These are phyloP conservation scores for Purpureocillium takamizusanense DNA, from an alignment of 2,329 filamentous ascomycete genomes.

Conservation along the genomic window DNA sequence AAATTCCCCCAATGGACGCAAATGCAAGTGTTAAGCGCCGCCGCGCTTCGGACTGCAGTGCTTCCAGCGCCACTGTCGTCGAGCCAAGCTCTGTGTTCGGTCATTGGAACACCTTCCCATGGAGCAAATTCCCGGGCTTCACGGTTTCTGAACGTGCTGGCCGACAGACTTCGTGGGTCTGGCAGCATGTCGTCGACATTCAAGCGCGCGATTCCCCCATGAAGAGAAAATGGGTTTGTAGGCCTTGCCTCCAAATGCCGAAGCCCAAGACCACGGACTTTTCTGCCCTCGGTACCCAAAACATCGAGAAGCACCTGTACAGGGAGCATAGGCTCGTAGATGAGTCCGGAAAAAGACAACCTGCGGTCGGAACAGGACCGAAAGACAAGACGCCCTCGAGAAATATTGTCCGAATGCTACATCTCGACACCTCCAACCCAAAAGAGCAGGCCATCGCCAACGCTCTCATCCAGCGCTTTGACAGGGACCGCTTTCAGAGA, in stretches of 20 bases:
- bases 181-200: background rate
- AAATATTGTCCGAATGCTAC: background rate
- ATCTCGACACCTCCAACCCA: background rate
- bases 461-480: conserved; percentile 2
- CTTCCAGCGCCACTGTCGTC: too few species aligned
- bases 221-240: conserved; percentile 3
- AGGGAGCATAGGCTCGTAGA: conserved; percentile 1
- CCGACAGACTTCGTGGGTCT: too few species aligned
- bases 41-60: too few species aligned
- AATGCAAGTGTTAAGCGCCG: too few species aligned
- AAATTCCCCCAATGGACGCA: too few species aligned
- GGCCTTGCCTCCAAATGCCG: background rate
- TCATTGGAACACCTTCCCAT: too few species aligned
- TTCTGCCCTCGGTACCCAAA: conserved; percentile 1
- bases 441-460: conserved; percentile 3
- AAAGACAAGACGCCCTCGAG: too few species aligned
- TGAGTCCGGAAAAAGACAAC: background rate
- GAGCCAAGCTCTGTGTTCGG: too few species aligned
- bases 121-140: too few species aligned
- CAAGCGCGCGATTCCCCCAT: too few species aligned
- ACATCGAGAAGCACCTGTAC: conserved; percentile 1
- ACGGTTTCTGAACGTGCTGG: too few species aligned
- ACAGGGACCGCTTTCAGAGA: conserved; percentile 3
- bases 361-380: background rate
- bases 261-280: background rate